Conservation (phyloP, 345 rosid species). For the Populus simonii region DNA sequence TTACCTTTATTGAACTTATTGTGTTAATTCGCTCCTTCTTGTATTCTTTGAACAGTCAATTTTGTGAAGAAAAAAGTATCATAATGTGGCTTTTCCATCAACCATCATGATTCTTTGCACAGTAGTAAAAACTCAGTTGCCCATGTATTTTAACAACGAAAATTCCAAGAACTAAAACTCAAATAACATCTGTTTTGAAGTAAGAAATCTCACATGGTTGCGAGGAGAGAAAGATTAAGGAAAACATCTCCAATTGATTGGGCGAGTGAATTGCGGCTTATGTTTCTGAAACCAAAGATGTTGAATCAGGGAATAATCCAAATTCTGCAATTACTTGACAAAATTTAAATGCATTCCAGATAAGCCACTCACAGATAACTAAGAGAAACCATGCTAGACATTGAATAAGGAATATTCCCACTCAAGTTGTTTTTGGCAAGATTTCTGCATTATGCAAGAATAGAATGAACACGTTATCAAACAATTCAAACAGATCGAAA, state of each 20-base stretch:
- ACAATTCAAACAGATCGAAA: conserved; percentile 3
- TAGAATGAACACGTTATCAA: neutral
- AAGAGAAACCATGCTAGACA: conserved; percentile 69
- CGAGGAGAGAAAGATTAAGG: conserved; percentile 47
- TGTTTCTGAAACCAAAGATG: conserved; percentile 46
- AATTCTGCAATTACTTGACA: neutral
- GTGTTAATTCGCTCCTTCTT: neutral
- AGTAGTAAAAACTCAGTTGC: neutral
- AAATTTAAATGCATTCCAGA: conserved; percentile 22
- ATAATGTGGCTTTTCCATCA: neutral
- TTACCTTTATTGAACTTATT: neutral
- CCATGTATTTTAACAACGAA: neutral
- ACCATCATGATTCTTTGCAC: neutral
- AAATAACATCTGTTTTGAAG: neutral
- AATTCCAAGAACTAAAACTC: neutral
- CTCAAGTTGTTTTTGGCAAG: conserved; percentile 78
- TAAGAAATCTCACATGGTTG: conserved; percentile 61
- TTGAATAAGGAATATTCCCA: conserved; percentile 90
- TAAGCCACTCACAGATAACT: conserved; percentile 64
- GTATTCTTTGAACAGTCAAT: neutral
- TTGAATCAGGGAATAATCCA: conserved; percentile 11
- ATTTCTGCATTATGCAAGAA: conserved; percentile 57
- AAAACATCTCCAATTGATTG: conserved; percentile 69
- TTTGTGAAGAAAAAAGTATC: neutral
- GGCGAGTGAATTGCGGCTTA: conserved; percentile 74